These are phyloP conservation scores for Perkinsus chesapeaki DNA, from an alignment of 169 alveolate species.

Conservation along the genomic window DNA sequence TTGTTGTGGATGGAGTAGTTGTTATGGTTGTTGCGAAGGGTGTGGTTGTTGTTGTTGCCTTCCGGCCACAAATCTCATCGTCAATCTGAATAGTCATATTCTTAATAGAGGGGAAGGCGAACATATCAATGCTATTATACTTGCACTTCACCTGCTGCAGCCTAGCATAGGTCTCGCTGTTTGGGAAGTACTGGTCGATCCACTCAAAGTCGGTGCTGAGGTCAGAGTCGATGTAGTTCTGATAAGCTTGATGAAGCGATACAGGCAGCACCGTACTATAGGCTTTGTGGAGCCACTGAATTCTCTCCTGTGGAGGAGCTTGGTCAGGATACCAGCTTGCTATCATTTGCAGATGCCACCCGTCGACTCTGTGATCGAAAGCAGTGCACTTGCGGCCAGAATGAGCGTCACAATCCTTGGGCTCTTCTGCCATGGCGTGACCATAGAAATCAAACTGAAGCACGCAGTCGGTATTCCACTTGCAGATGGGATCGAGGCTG, in stretches of 20 bases:
- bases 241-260: not conserved
- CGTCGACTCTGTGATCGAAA: not conserved
- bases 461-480: not conserved
- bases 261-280: not conserved
- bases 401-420: not conserved
- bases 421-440: not conserved
- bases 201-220: not conserved
- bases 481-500: not conserved
- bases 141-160: not conserved
- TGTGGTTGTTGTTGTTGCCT: not conserved
- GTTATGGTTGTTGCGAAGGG: too few relatives aligned
- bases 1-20: not conserved
- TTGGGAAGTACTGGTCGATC: not conserved
- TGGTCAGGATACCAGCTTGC: not conserved
- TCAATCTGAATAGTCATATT: not conserved
- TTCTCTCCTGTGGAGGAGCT: not conserved
- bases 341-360: not conserved
- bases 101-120: not conserved
- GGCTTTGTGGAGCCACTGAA: not conserved
- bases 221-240: not conserved
- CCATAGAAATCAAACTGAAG: not conserved
- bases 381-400: not conserved
- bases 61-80: not conserved
- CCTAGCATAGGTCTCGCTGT: not conserved
- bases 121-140: not conserved